Evolutionary conservation across 306 rosid species (phyloP), one percentile per base, ranked within the genome.

Genomic region (Acacia acuminata): DNA sequence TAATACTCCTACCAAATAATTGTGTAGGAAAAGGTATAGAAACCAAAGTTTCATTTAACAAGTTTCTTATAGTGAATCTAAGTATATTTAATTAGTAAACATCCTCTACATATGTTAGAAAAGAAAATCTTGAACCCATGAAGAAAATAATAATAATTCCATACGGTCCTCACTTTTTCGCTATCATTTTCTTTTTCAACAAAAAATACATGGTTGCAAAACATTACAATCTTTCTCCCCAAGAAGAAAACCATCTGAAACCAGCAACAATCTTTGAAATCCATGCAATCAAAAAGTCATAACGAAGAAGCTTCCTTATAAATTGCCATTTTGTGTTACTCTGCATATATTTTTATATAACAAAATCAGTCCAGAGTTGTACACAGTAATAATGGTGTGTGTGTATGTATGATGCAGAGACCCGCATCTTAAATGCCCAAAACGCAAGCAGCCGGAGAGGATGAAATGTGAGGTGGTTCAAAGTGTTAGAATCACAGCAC

Each of bases 401-500:
- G 24, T 22, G 43, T 22, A 7, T 58, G 3, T 58, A 58, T 58
- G 43, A 70, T 25, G 32, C 63, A 78, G 50, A 71, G 48, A 72
- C 79, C 74, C 76, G 14, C 71, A 84, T 76, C 71, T 66, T 25
- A 30, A 14, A 76, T 7, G 27, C 25, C 63, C 32, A 32, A 67
- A 32, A 67, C 43, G 58, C 34, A 65, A 81, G 77, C 81, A 8
- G 77, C 44, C 70, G 17, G 44, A 82, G 58, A 50, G 73, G 73
- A 73, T 12, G 6, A 79, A 30, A 77, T 36, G 48, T 25, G 17
- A 45, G n/a, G 22, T 55, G 34, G 72, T 9, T 10, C 16, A 67
- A 48, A 47, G 65, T 79, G 22, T 38, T 75, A 24, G 77, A 8
- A 79, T 91, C 94, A 88, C 47, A 92, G 77, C 79, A 94, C 81